A percentile compares a stretch with the other conserved stretches of the same genome.
These are phyloP conservation scores for Themeda triandra DNA, from an alignment of 176 grass and related monocot genomes.

Conservation along the genomic window DNA sequence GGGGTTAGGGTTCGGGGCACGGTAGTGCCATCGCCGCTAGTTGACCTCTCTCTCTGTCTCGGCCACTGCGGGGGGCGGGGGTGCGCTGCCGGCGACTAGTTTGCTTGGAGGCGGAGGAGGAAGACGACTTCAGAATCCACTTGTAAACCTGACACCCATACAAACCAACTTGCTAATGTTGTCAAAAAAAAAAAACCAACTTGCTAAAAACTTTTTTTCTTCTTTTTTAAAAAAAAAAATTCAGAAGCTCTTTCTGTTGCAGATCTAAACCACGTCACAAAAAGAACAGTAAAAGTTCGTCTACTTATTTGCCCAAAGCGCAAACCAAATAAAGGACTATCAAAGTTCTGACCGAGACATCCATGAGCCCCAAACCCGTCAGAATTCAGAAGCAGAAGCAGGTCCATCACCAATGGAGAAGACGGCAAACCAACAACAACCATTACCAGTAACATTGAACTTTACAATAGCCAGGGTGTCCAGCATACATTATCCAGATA, in stretches of 20 bases:
- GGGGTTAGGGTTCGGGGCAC: slow-evolving; percentile 11
- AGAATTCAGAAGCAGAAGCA: not conserved
- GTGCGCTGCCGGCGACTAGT: not conserved
- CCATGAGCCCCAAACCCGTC: not conserved
- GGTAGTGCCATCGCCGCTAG: not conserved
- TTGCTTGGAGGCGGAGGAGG: slow-evolving; percentile 21
- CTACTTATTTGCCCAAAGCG: not conserved
- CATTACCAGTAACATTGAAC: slow-evolving; percentile 6
- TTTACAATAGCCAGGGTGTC: slow-evolving; percentile 24
- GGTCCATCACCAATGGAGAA: not conserved
- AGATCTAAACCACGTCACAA: not conserved
- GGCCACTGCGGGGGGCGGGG: not conserved
- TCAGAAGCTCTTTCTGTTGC: not conserved
- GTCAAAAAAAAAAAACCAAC: no score
- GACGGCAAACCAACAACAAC: not conserved
- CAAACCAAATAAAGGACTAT: not conserved
- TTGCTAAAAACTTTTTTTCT: no score
- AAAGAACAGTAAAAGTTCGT: not conserved
- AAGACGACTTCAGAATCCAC: slow-evolving; percentile 21
- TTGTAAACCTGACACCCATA: not conserved
- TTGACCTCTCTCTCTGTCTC: not conserved
- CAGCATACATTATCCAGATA: not conserved
- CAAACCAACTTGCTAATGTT: no score
- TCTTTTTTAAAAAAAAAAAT: no score
- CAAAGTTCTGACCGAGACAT: not conserved